Evolutionary conservation across 106 monocot genomes (phyloP).

Genomic region (Acorus calamus): DNA sequence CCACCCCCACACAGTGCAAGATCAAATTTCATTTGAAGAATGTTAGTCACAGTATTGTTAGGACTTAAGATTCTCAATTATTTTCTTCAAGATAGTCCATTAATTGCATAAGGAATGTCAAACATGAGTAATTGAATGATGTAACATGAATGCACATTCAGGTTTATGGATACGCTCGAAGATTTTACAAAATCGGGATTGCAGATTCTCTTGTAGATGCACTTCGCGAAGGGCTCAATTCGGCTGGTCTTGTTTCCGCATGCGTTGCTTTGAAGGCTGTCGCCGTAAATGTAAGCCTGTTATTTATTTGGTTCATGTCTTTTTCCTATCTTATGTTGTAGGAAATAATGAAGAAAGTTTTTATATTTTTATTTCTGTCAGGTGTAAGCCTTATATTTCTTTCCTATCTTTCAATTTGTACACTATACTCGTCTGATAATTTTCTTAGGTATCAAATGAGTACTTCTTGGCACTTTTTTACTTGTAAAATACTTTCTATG

Average conservation of each 20-base stretch:
- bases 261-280: slow-evolving; percentile 77
- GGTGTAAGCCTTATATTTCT: not conserved
- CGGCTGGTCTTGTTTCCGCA: slow-evolving; percentile 40
- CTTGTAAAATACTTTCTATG: too few relatives aligned
- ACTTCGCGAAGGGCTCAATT: slow-evolving; percentile 33
- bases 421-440: not conserved
- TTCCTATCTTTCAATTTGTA: not conserved
- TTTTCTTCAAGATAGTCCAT: too few relatives aligned
- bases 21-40: too few relatives aligned
- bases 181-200: slow-evolving; percentile 73
- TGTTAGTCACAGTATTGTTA: too few relatives aligned
- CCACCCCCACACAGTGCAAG: too few relatives aligned
- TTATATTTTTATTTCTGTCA: not conserved
- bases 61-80: too few relatives aligned
- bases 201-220: slow-evolving; percentile 69
- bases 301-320: too few relatives aligned
- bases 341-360: too few relatives aligned
- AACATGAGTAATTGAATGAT: not conserved
- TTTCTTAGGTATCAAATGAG: not conserved
- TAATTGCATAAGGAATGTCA: too few relatives aligned
- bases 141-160: slow-evolving; percentile 12
- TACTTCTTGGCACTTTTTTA: not conserved
- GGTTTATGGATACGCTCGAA: slow-evolving; percentile 87
- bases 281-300: slow-evolving; percentile 76
- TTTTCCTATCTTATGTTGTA: too few relatives aligned